Base-by-base conservation (phyloP, 768 basidiomycete species). In the Saitozyma sp. region DNA sequence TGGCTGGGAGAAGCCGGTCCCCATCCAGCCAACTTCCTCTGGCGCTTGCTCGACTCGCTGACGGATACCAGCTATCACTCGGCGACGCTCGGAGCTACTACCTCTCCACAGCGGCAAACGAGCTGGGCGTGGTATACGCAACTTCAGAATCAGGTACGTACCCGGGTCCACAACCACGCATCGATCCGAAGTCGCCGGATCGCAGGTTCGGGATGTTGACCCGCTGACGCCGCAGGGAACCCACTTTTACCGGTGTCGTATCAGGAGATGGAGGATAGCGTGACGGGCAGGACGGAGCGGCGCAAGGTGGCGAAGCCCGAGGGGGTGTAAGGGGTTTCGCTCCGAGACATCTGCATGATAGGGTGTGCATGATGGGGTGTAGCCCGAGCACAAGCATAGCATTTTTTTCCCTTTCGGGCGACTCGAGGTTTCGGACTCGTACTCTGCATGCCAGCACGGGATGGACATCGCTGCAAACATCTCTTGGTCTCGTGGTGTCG, bases 221-320 rank as follows among this genome's bases (percentile, higher is more conserved):
- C 29, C 9, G 64, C 56, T 66, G 50, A 66, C 48, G 41, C 4
- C 1, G 10, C 65, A 68, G 81, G 80, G 0, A 73, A 79, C 40
- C 69, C 79, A 11, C 65, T 82, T 0, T 54, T 77, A 13, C 80
- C 81, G 6, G 70, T 80, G 3, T 74, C 69, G 16, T 82, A 80
- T 75, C 78, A 80, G 61, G 80, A 80, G 63, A 82, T 82, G 81
- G 71, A 78, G 64, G 81, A 81, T 66, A 64, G 75, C 9, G 52
- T 69, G 7, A 81, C 80, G 17, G 80, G 79, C 0, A 68, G 56
- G 59, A 68, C 62, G 49, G 81, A 82, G 64, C 62, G 64, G 48
- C 59, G 81, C 29, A 82, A 82, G 57, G 81, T 82, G 1, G 81
- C 81, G 14, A 79, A 79, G 50, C 78, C 78, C 0, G 76, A 79